A percentile compares a stretch with the other conserved stretches of the same genome.
Conservation (phyloP, 495 filamentous ascomycete genomes). For the Hypoxylon cercidicola region DNA sequence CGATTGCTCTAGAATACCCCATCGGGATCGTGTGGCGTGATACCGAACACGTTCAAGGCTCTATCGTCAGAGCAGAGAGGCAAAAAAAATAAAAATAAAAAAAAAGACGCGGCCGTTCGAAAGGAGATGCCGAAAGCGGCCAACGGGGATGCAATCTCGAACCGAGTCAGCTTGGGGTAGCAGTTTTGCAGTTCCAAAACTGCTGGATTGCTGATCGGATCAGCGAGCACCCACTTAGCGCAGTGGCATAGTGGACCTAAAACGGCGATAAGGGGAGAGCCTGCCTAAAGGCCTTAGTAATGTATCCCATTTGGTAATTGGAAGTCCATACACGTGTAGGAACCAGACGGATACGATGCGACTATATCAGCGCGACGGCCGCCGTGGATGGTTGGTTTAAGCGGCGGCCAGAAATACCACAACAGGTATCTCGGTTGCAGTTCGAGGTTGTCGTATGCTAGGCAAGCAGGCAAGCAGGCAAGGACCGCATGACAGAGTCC, state of each 20-base stretch:
- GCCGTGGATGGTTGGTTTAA: too few species aligned
- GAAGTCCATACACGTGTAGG: too few species aligned
- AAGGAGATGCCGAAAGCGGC: slow-evolving; percentile 40
- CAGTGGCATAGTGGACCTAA: slow-evolving; percentile 1
- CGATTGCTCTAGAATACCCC: slow-evolving; percentile 28
- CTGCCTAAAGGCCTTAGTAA: too few species aligned
- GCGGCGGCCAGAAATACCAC: too few species aligned
- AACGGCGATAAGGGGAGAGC: slow-evolving; percentile 1
- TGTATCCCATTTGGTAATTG: too few species aligned
- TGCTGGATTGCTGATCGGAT: slow-evolving; percentile 37
- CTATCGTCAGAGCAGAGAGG: slow-evolving; percentile 3
- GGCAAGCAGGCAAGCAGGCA: too few species aligned
- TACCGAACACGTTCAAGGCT: slow-evolving; percentile 11
- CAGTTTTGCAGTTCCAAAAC: neutral
- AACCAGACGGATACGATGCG: too few species aligned
- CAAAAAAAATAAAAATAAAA: slow-evolving; percentile 4
- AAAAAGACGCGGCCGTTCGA: neutral
- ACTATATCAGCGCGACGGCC: too few species aligned
- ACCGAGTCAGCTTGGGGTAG: slow-evolving; percentile 35
- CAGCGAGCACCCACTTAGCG: slow-evolving; percentile 27
- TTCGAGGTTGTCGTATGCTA: neutral
- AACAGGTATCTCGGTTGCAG: too few species aligned
- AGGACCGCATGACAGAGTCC: neutral
- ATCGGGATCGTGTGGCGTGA: slow-evolving; percentile 33
- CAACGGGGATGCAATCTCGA: slow-evolving; percentile 20